phyloP scores from a whole-genome alignment of 2,329 filamentous ascomycete species.

The Claviceps fusiformis region DNA sequence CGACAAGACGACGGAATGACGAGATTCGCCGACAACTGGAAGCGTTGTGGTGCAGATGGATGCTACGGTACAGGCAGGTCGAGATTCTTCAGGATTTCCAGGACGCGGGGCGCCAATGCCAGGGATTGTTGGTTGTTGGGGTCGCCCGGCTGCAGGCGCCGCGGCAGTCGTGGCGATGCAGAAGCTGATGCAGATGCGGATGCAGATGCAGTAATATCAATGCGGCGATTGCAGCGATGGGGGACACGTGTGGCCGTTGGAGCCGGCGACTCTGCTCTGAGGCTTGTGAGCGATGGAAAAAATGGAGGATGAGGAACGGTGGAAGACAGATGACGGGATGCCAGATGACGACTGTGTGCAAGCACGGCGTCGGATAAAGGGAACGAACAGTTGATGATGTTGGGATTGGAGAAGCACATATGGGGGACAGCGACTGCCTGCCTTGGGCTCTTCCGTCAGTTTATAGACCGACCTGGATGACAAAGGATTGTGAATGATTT shows the following conservation, averaged over 20 bases:
- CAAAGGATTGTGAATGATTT: background rate
- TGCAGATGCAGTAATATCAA: background rate
- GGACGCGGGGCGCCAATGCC: background rate
- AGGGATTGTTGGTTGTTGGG: background rate
- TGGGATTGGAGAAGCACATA: background rate
- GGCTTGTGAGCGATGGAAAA: background rate
- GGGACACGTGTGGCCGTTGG: conserved; percentile 9
- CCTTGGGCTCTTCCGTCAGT: background rate
- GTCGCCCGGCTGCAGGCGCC: background rate
- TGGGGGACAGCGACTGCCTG: too few relatives aligned
- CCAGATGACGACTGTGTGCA: background rate
- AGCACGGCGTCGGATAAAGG: background rate
- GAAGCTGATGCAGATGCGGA: background rate
- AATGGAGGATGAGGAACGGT: background rate
- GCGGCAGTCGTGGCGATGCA: background rate
- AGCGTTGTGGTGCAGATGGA: background rate
- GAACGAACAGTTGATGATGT: background rate
- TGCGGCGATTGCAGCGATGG: background rate
- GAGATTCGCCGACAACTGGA: background rate
- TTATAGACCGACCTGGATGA: background rate
- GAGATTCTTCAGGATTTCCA: background rate
- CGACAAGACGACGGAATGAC: too few relatives aligned
- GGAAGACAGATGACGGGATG: background rate
- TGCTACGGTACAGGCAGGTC: background rate
- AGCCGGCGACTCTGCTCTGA: conserved; percentile 1